Conservation (phyloP, 2,329 filamentous ascomycete genomes). For the Blastomyces silverae region DNA sequence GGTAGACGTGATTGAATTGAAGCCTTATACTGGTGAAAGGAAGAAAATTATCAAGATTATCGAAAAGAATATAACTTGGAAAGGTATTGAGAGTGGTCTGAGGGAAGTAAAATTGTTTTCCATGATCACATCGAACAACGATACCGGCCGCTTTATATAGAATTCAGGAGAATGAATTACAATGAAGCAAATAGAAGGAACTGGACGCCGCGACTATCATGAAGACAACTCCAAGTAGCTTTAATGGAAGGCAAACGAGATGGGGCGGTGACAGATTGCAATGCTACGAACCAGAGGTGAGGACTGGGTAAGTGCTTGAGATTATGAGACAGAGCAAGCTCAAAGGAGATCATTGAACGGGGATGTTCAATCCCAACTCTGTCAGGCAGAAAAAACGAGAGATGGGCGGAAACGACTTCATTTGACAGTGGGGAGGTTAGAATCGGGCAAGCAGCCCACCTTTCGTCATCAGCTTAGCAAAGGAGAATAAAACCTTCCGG, state of each 20-base stretch:
- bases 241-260: background rate
- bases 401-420: background rate
- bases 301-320: background rate
- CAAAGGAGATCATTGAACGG: background rate
- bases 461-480: too few relatives aligned
- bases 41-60: background rate
- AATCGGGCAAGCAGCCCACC: background rate
- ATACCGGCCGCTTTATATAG: slow-evolving; percentile 1
- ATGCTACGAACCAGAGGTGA: background rate
- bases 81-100: background rate
- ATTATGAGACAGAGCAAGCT: background rate
- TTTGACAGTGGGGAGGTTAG: too few relatives aligned
- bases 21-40: background rate
- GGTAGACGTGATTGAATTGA: background rate
- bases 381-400: background rate
- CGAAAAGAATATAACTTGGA: background rate
- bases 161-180: background rate
- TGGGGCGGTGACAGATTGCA: background rate
- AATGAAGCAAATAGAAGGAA: background rate
- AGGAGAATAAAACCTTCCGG: background rate
- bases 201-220: background rate
- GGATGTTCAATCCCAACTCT: background rate
- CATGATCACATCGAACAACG: background rate
- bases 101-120: background rate
- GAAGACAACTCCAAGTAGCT: background rate